These are phyloP conservation scores for Suillus clintonianus DNA, from an alignment of 768 basidiomycete genomes.

Conservation along the genomic window DNA sequence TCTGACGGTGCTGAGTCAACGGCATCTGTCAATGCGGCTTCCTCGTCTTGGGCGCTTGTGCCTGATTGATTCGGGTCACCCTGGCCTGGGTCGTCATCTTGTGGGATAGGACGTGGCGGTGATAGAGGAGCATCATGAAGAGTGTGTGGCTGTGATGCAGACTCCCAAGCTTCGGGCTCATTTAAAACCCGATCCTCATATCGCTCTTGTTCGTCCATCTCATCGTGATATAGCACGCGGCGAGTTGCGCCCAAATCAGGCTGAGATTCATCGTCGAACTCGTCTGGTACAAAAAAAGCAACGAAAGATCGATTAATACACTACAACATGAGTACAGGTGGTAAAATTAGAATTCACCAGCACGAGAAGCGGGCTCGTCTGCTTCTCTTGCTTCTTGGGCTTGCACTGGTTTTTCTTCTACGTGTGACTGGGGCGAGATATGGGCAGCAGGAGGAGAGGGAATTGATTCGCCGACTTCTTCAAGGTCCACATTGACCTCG, in stretches of 20 bases:
- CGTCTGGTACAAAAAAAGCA: slow-evolving; percentile 4
- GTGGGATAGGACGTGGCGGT: background rate
- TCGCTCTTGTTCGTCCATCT: background rate
- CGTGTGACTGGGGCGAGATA: slow-evolving; percentile 7
- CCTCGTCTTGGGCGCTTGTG: background rate
- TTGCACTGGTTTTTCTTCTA: slow-evolving; percentile 18
- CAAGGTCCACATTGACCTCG: slow-evolving; percentile 24
- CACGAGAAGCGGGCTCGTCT: slow-evolving; percentile 15
- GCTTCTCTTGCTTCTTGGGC: slow-evolving; percentile 16
- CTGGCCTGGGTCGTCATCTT: background rate
- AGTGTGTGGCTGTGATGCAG: background rate
- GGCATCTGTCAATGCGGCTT: background rate
- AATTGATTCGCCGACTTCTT: slow-evolving; percentile 23
- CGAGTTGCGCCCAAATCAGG: slow-evolving; percentile 3
- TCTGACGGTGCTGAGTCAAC: background rate
- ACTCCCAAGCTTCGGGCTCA: background rate
- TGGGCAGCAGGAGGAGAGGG: slow-evolving; percentile 15
- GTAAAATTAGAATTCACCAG: slow-evolving; percentile 48
- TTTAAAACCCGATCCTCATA: background rate
- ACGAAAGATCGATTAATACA: slow-evolving; percentile 30
- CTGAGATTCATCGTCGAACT: slow-evolving; percentile 4
- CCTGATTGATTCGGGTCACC: background rate
- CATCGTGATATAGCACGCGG: slow-evolving; percentile 1
- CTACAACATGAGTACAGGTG: slow-evolving; percentile 6
- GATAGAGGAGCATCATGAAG: background rate